These are phyloP conservation scores for Periglandula ipomoeae DNA, from an alignment of 2,329 filamentous ascomycete genomes.

Conservation along the genomic window DNA sequence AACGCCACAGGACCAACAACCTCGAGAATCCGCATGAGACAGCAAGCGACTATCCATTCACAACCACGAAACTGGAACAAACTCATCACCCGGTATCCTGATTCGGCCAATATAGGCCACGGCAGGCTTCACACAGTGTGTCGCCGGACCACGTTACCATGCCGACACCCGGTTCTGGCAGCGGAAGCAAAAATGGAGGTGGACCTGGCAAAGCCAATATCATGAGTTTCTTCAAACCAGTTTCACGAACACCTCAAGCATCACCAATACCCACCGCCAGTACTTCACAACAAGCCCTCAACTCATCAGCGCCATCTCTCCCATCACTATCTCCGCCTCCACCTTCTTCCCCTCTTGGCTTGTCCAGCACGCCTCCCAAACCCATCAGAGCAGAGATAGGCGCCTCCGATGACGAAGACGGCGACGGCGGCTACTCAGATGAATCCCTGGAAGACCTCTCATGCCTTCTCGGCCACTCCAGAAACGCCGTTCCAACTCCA, in stretches of 20 bases:
- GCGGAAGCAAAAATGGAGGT: background rate
- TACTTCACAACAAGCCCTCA: conserved; percentile 1
- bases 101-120: background rate
- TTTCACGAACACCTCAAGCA: conserved; percentile 10
- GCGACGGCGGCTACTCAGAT: conserved; percentile 43
- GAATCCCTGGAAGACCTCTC: conserved; percentile 47
- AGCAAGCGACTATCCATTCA: background rate
- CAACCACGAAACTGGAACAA: background rate
- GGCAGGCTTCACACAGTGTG: background rate
- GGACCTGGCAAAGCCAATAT: conserved; percentile 20
- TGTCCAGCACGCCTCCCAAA: conserved; percentile 18
- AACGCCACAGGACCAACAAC: background rate
- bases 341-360: conserved; percentile 17
- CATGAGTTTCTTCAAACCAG: conserved; percentile 29
- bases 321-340: conserved; percentile 16
- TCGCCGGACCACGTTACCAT: background rate
- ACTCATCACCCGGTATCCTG: background rate
- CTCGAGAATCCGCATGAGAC: background rate
- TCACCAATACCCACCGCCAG: conserved; percentile 5
- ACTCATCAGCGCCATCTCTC: conserved; percentile 5
- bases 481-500: conserved; percentile 6
- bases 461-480: conserved; percentile 20
- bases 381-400: conserved; percentile 39
- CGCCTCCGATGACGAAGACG: conserved; percentile 64
- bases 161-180: conserved; percentile 16